Evolutionary conservation across 1,284 basidiomycete genomes (phyloP), one percentile per base, ranked within the genome.

Genomic region (Pseudozyma flocculosa): DNA sequence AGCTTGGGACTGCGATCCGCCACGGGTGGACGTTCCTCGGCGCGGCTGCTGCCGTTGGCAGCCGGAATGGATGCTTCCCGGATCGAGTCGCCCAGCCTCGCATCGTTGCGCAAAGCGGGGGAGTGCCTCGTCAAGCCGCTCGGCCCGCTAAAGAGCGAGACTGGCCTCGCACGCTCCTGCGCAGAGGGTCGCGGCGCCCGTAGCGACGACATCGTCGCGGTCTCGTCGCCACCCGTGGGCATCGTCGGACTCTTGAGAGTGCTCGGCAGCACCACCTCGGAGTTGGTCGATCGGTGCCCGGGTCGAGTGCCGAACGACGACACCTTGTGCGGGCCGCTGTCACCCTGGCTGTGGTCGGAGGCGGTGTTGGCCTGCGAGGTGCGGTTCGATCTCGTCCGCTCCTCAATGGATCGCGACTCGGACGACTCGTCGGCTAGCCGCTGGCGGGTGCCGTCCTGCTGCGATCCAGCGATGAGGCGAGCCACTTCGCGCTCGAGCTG

Each of bases 271-370:
- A 43, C 44, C 15, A 43, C 45, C 13, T 23, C 32, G 17, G 48
- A 17, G n/a, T 36, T 4, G 5, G 24, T 23, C 42, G 21, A 43
- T 7, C 18, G 29, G 50, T 40, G n/a, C 42, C 32, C 22, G 36
- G 18, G 30, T 10, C 42, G 37, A 3, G 48, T 23, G n/a, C 45
- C 45, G 21, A 30, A 36, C 23, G 10, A 19, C 10, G 43, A 36
- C 4, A 61, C 45, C 11, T 44, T 38, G 2, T 56, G 38, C 4
- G 61, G 56, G 22, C 55, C 24, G 18, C 59, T 56, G 18, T 56
- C 52, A 26, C 59, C 61, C 56, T 59, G 53, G 43, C 59, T 64
- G 3, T 56, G 57, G 8, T 61, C 57, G 32, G 59, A 53, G 29
- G 49, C 57, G n/a, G 60, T 56, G 39, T 60, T 61, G 4, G 61